Evolutionary conservation across 139 green algal genomes (phyloP).

Genomic region (Auxenochlorella pyrenoidosa): DNA sequence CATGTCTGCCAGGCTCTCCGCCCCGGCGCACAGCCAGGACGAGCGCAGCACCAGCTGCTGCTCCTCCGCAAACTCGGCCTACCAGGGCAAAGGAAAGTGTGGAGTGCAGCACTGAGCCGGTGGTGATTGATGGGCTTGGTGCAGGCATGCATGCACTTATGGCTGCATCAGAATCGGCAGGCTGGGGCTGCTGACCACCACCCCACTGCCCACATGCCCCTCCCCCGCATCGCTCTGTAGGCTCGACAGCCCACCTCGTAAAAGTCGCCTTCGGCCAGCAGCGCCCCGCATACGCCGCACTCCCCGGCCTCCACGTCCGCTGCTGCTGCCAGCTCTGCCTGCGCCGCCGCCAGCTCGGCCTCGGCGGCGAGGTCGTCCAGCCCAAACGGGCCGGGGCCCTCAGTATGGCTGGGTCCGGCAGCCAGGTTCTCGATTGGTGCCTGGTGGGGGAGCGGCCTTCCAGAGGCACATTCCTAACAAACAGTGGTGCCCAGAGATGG

Average conservation of each 20-base stretch:
- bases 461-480: no score
- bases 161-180: background rate
- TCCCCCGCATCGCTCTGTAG: background rate
- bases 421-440: no score
- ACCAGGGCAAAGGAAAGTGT: background rate
- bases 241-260: background rate
- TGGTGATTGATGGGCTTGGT: background rate
- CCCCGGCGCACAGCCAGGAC: slow-evolving; percentile 13
- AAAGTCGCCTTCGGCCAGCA: slow-evolving; percentile 10
- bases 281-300: background rate
- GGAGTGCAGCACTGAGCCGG: background rate
- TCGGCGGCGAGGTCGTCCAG: no score
- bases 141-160: background rate
- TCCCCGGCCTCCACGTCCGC: background rate
- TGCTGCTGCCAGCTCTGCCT: background rate
- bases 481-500: no score
- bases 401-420: no score
- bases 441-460: no score
- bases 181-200: background rate
- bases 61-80: background rate
- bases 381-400: no score
- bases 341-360: background rate
- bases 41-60: slow-evolving; percentile 24
- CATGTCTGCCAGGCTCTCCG: slow-evolving; percentile 5
- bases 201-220: background rate